These are phyloP conservation scores for Neofusicoccum umdonicola DNA, from an alignment of 2,329 filamentous ascomycete genomes.

Conservation along the genomic window DNA sequence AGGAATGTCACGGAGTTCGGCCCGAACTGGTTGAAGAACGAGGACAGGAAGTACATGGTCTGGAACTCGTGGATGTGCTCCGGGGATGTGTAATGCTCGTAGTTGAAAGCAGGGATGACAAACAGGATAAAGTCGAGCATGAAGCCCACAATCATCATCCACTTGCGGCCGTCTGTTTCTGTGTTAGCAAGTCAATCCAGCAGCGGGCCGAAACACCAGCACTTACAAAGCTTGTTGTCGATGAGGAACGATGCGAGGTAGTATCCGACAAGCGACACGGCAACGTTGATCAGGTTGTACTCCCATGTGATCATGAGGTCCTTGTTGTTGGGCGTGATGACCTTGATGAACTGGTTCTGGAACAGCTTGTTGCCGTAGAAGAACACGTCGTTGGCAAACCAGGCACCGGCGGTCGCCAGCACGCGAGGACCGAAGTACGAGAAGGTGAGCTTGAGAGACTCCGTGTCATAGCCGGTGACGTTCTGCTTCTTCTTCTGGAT, in stretches of 20 bases:
- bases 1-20: slow-evolving; percentile 97
- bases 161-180: slow-evolving; percentile 70
- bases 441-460: slow-evolving; percentile 75
- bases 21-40: slow-evolving; percentile 98
- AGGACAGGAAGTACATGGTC: slow-evolving; percentile 96
- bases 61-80: slow-evolving; percentile 84
- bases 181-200: not conserved
- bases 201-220: not conserved
- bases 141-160: slow-evolving; percentile 95
- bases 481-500: slow-evolving; percentile 80
- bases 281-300: slow-evolving; percentile 90
- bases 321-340: slow-evolving; percentile 64
- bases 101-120: slow-evolving; percentile 85
- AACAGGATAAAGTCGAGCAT: slow-evolving; percentile 91
- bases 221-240: slow-evolving; percentile 79
- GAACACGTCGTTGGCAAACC: slow-evolving; percentile 98
- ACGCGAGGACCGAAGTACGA: slow-evolving; percentile 82
- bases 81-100: slow-evolving; percentile 72
- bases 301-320: slow-evolving; percentile 85
- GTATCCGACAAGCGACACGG: slow-evolving; percentile 82
- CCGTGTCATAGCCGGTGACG: slow-evolving; percentile 89
- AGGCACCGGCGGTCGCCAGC: slow-evolving; percentile 79
- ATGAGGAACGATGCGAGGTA: slow-evolving; percentile 86
- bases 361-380: slow-evolving; percentile 99
- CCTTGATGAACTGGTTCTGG: slow-evolving; percentile 83